These are phyloP conservation scores for Strigomonas culicis DNA, from an alignment of 208 protist species.

Conservation along the genomic window DNA sequence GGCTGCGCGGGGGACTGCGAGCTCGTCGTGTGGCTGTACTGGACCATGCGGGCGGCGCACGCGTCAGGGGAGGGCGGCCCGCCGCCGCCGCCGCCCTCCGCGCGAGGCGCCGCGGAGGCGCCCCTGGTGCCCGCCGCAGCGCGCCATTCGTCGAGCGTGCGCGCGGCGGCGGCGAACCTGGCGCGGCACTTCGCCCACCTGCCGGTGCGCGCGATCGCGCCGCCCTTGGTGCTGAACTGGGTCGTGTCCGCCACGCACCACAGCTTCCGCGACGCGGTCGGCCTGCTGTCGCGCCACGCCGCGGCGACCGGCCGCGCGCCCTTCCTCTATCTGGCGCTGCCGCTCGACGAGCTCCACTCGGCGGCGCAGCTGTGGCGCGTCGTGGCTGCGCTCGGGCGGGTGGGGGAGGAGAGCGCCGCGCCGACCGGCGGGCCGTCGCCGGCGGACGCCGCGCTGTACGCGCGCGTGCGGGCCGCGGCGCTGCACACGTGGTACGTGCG, in stretches of 20 bases:
- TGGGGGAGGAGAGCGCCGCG: neutral
- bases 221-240: slow-evolving; percentile 51
- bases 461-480: slow-evolving; percentile 15
- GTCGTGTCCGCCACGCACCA: slow-evolving; percentile 19
- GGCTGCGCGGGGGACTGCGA: slow-evolving; percentile 14
- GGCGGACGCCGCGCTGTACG: slow-evolving; percentile 2
- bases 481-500: slow-evolving; percentile 23
- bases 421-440: neutral
- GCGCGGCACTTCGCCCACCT: slow-evolving; percentile 15
- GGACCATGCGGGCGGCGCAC: slow-evolving; percentile 22
- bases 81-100: too few species aligned
- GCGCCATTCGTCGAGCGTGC: neutral
- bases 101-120: neutral
- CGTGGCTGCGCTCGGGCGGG: slow-evolving; percentile 7
- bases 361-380: slow-evolving; percentile 12
- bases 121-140: too few species aligned
- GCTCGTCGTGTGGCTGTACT: slow-evolving; percentile 32
- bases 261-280: slow-evolving; percentile 23
- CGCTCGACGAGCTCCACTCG: slow-evolving; percentile 7
- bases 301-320: neutral
- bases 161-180: slow-evolving; percentile 14
- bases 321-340: slow-evolving; percentile 21
- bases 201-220: slow-evolving; percentile 17
- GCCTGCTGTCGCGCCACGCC: slow-evolving; percentile 18
- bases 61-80: slow-evolving; percentile 13